Evolutionary conservation across 2,329 filamentous ascomycete genomes (phyloP).

Genomic region (Grosmannia penicillata): DNA sequence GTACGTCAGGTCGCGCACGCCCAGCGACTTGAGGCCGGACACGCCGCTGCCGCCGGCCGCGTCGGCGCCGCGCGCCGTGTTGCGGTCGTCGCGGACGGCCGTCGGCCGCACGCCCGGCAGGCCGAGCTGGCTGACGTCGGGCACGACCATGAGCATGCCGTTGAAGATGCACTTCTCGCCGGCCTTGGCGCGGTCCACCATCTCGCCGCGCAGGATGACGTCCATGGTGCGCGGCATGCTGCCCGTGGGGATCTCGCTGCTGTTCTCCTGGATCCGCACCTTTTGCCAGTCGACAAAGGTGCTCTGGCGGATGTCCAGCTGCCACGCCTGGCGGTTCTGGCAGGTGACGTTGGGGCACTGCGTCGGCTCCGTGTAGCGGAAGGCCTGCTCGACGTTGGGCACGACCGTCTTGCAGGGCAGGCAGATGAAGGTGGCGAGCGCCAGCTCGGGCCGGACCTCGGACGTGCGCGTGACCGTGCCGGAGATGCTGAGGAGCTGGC

Average conservation of each 20-base stretch:
- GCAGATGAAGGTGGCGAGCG: constrained; percentile 82
- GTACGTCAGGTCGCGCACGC: constrained; percentile 90
- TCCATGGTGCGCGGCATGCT: constrained; percentile 99
- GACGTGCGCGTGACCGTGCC: constrained; percentile 94
- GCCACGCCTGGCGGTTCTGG: constrained; percentile 84
- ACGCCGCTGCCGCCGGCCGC: constrained; percentile 78
- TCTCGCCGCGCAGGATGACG: constrained; percentile 88
- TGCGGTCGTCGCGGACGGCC: constrained; percentile 68
- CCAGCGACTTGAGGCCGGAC: constrained; percentile 76
- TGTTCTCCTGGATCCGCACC: constrained; percentile 95
- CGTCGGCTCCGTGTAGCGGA: constrained; percentile 91
- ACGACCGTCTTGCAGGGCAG: constrained; percentile 74
- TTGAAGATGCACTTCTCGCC: constrained; percentile 98
- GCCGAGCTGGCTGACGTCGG: constrained; percentile 88
- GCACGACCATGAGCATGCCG: constrained; percentile 87
- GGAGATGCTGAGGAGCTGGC: constrained; percentile 86
- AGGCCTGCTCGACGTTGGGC: constrained; percentile 90
- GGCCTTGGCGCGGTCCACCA: constrained; percentile 92
- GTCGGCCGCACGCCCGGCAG: constrained; percentile 75
- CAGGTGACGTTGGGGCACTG: constrained; percentile 85
- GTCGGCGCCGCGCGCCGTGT: constrained; percentile 53
- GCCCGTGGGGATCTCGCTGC: constrained; percentile 91
- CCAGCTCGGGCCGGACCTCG: constrained; percentile 88
- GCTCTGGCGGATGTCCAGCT: constrained; percentile 89
- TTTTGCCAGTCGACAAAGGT: constrained; percentile 99